Percentiles rank a stretch among this genome's conserved stretches.
phyloP scores from a whole-genome alignment of 257 asterid genomes.

The Avicennia marina region DNA sequence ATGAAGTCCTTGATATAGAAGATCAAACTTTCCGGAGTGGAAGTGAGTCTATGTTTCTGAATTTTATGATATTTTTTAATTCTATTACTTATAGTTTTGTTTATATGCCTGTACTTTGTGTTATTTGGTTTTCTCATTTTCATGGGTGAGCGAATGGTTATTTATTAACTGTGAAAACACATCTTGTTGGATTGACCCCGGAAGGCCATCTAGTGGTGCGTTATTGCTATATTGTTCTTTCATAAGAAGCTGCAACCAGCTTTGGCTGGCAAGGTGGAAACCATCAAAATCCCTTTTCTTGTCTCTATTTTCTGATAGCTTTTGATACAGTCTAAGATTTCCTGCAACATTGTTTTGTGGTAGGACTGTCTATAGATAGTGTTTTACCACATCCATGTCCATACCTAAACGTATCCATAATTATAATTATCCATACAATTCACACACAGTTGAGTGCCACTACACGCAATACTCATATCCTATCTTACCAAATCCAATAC shows the following conservation, averaged over 20 bases:
- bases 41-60: conserved; percentile 16
- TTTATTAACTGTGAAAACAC: not conserved
- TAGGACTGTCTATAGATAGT: too few relatives aligned
- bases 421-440: too few relatives aligned
- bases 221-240: not conserved
- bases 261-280: not conserved
- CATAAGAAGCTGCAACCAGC: not conserved
- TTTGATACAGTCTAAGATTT: not conserved
- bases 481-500: too few relatives aligned
- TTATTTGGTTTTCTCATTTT: conserved; percentile 1
- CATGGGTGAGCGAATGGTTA: not conserved
- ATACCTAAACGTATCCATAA: too few relatives aligned
- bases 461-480: too few relatives aligned
- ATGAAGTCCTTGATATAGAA: not conserved
- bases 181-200: not conserved
- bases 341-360: too few relatives aligned
- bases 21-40: conserved; percentile 2
- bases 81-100: not conserved
- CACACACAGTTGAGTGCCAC: too few relatives aligned
- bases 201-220: not conserved
- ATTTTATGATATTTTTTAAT: conserved; percentile 6
- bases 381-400: too few relatives aligned
- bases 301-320: not conserved
- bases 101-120: not conserved
- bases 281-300: not conserved